Percentiles rank a stretch among this genome's conserved stretches.
These are phyloP conservation scores for Calonectria naviculata DNA, from an alignment of 2,329 filamentous ascomycete species.

Conservation along the genomic window DNA sequence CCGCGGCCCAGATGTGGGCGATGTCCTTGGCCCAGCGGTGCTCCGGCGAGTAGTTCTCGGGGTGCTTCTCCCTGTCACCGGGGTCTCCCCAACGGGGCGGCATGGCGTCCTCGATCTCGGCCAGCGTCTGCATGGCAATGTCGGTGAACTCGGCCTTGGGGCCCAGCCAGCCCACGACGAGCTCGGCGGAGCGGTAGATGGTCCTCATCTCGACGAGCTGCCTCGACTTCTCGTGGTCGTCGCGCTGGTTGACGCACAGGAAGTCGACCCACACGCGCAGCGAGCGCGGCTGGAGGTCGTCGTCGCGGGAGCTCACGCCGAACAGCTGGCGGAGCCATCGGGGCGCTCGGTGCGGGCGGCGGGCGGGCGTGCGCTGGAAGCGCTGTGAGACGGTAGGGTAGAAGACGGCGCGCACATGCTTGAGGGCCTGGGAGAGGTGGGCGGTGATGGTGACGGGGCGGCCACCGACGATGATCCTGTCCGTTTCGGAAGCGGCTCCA, in stretches of 20 bases:
- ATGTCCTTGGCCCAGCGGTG: conserved; percentile 44
- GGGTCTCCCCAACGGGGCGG: conserved; percentile 47
- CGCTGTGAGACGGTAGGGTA: conserved; percentile 37
- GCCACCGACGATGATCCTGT: conserved; percentile 43
- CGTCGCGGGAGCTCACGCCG: conserved; percentile 23
- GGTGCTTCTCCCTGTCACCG: conserved; percentile 45
- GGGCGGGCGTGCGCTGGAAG: conserved; percentile 30
- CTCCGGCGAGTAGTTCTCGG: conserved; percentile 48
- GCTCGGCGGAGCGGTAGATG: conserved; percentile 43
- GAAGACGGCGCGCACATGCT: conserved; percentile 47
- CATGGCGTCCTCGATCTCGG: conserved; percentile 45
- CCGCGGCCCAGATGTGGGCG: conserved; percentile 34
- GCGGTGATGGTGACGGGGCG: conserved; percentile 38
- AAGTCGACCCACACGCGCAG: conserved; percentile 46
- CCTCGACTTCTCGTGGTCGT: conserved; percentile 41
- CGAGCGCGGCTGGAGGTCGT: conserved; percentile 23
- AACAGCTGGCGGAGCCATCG: conserved; percentile 27
- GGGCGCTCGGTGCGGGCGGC: conserved; percentile 15
- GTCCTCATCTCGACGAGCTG: conserved; percentile 42
- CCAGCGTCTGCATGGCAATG: conserved; percentile 38
- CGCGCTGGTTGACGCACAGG: conserved; percentile 42
- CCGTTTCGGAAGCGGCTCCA: conserved; percentile 42
- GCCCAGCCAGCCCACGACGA: conserved; percentile 48
- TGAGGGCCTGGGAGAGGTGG: conserved; percentile 44
- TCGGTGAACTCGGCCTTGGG: conserved; percentile 42